Conservation (phyloP, 2,329 filamentous ascomycete genomes). For the Stagonosporopsis chrysanthemi region DNA sequence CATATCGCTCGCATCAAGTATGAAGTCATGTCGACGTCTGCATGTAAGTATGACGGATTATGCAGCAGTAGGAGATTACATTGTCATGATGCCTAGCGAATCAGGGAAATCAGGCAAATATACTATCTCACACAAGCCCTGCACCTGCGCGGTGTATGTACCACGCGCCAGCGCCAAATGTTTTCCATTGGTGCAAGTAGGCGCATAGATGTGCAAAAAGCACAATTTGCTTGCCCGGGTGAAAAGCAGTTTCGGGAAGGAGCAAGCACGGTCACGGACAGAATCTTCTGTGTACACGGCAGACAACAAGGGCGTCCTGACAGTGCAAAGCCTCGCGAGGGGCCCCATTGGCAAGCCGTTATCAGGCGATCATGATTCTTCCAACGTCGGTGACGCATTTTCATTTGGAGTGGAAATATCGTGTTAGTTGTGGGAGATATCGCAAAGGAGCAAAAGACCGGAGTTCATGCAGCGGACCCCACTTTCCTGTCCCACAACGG, state of each 20-base stretch:
- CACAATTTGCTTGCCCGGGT: neutral
- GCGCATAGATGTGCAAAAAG: neutral
- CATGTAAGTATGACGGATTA: neutral
- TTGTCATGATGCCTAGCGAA: neutral
- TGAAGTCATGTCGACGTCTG: neutral
- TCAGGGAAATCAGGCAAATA: neutral
- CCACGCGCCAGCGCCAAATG: neutral
- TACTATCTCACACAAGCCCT: neutral
- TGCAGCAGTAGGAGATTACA: neutral
- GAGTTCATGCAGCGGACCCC: too few species aligned
- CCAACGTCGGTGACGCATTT: neutral
- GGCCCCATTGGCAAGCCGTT: neutral
- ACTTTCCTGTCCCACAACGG: constrained; percentile 7
- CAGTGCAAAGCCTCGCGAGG: neutral
- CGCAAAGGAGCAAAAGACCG: too few species aligned
- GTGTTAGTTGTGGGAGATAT: neutral
- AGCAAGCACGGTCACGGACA: neutral
- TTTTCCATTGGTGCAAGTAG: neutral
- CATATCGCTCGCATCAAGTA: neutral
- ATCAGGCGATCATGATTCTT: neutral
- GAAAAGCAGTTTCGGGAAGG: neutral
- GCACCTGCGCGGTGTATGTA: neutral
- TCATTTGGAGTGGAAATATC: neutral
- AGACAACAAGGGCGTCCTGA: neutral
- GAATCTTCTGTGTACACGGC: neutral